Evolutionary conservation across 2,329 filamentous ascomycete species (phyloP), one percentile per base, ranked within the genome.

Genomic region (Didymella pomorum): DNA sequence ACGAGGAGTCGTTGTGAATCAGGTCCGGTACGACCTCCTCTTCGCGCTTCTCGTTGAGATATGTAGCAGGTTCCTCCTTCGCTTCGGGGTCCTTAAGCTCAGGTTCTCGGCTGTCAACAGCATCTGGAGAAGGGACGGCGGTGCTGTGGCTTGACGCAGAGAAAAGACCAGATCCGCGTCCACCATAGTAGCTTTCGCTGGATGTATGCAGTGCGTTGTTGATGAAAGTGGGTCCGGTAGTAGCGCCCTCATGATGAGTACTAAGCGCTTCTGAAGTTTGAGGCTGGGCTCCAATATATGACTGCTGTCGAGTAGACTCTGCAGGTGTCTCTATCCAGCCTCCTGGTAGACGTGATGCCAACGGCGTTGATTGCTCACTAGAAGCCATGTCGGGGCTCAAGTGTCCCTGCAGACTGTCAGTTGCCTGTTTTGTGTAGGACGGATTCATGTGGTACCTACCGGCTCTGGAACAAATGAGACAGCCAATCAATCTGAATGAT

Each of bases 311-410:
- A 47, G 51, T 62, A 18, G 60, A 37, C n/a, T 71, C 66, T 20
- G 63, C 67, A 16, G 75, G 71, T 45, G 74, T 78, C 16, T 74
- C 72, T 48, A 74, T 70, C 72, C 73, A 77, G 5, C 66, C 74
- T 48, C 71, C 76, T 16, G 74, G 75, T 7, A 76, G 58, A 4
- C 74, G 68, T 25, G 73, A 70, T 7, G 67, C 52, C 21, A 33
- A 54, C 33, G 73, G 73, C n/a, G 73, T 76, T 12, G 73, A 69
- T 29, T 55, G 61, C 11, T 75, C 74, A 41, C 64, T 51, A 20
- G 64, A 67, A 48, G 65, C 62, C 73, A 76, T 76, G 56, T 23
- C 35, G 56, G 3, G 26, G 20, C 39, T 55, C n/a, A 33, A 18
- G 10, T 28, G 48, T 47, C 25, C 52, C 45, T 62, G 49, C 45